Base-by-base conservation (phyloP, 2,329 filamentous ascomycete genomes). In the Ophiostoma fasciatum region DNA sequence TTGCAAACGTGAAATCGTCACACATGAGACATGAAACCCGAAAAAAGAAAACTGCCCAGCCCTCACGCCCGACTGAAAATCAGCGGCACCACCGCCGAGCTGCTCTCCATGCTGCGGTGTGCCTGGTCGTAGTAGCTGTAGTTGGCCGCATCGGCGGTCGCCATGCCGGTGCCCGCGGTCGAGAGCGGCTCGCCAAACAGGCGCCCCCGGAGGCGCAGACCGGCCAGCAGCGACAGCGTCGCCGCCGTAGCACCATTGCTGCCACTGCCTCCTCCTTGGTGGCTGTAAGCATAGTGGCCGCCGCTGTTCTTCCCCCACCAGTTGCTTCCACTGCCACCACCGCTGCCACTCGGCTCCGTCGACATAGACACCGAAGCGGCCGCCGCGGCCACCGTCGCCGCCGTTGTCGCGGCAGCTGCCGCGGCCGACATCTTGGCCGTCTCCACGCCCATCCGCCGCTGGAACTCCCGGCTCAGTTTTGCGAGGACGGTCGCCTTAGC, bases 401-500 rank as follows among this genome's bases (percentile, higher is more conserved):
- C 43, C 2, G 40, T 32, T 3, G 42, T 36, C 2, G 38, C 31
- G 0, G 37, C 43, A 2, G 40, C 31, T 3, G 38, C 34, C 1
- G 36, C 37, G 3, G 31, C 35, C 2, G 41, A 32, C 14, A 13
- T 17, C 28, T 42, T 29, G 10, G 38, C 30, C 42, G 41, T n/a
- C 33, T 45, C 35, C 5, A 45, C 31, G 41, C 37, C 40, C n/a
- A 43, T 41, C 36, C 43, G 44, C 30, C 41, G 38, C 20, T 46
- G 42, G 36, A 64, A 74, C 49, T 75, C 67, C 37, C 62, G 62
- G 46, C 61, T 66, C 34, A 78, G 61, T 46, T 74, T 74, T 41
- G 59, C 62, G 37, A 78, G 55, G 11, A 78, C 71, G 1, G 69
- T 67, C 43, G 72, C 69, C 49, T 70, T 72, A 23, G 73, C 74